Base-by-base conservation (phyloP, 1,284 basidiomycete species). In the Termitomyces sp. region DNA sequence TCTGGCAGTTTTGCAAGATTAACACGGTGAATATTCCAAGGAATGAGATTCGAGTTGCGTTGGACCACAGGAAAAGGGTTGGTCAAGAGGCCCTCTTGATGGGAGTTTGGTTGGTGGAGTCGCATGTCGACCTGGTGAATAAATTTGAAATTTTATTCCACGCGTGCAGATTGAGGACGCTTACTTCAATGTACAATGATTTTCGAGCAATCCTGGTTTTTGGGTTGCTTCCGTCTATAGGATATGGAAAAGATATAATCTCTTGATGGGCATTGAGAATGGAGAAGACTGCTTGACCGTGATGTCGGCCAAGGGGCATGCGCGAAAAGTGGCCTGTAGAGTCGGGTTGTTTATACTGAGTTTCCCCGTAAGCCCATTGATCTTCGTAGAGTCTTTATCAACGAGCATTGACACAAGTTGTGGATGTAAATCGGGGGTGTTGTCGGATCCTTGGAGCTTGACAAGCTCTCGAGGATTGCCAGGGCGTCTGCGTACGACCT, bases 181-280 rank as follows among this genome's bases (percentile, higher is more conserved):
- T 13, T 38, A 81, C 81, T 69, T 84, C 80, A 8, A 82, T 69
- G 57, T 77, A 83, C 19, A 63, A 69, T 3, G 80, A 83, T 58
- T 75, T 78, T 30, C 82, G 72, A 6, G 79, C 81, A 30, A 83
- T 62, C 6, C 77, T 71, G 2, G 77, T 53, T 59, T 68, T 79
- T 1, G 64, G 50, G 17, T 64, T 65, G n/a, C 52, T 52, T 8
- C 62, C 63, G 36, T 70, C 62, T 13, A 80, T 63, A 2, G 75
- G 73, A 44, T 72, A 69, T 0, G 73, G 72, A 38, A 63, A 74
- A 1, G 52, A 19, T 5, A 74, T 41, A 17, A 21, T 38, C 15
- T 50, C 24, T 38, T 66, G 52, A 13, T 53, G 39, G 41, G 39
- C 44, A 69, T 62, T 5, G 53, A 58, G 39, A 57, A 67, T 2